Conservation (phyloP, 1,284 basidiomycete species). For the Ceratobasidium sp. region DNA sequence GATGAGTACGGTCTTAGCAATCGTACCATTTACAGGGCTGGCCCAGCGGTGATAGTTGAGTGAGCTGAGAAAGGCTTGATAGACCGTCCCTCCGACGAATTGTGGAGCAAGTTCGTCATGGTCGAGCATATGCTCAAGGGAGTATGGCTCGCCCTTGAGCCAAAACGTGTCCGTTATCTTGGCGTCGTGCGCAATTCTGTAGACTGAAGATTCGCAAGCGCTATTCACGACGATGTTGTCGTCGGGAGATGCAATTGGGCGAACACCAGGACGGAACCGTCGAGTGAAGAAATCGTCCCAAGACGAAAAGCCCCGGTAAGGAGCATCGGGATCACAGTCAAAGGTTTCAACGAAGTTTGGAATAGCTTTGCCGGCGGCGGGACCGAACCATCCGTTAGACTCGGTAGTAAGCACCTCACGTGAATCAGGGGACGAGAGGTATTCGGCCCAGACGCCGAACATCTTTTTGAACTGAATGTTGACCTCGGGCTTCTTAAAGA, state of each 20-base stretch:
- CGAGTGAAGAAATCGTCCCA: conserved; percentile 69
- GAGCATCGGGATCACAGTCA: conserved; percentile 56
- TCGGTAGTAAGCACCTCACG: conserved; percentile 55
- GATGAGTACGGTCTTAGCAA: conserved; percentile 58
- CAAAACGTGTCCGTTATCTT: conserved; percentile 58
- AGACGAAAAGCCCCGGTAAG: conserved; percentile 59
- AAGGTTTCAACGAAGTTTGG: conserved; percentile 55
- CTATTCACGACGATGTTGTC: conserved; percentile 57
- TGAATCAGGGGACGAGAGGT: conserved; percentile 59
- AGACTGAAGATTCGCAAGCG: conserved; percentile 61
- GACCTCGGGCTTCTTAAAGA: conserved; percentile 60
- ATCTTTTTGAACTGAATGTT: conserved; percentile 57
- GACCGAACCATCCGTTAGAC: conserved; percentile 60
- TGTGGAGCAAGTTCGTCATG: conserved; percentile 51
- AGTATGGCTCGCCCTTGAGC: conserved; percentile 62
- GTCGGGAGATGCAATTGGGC: conserved; percentile 57
- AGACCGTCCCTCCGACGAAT: conserved; percentile 64
- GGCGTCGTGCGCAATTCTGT: conserved; percentile 55
- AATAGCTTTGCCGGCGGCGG: conserved; percentile 52
- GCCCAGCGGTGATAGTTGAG: conserved; percentile 67
- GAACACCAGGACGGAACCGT: conserved; percentile 55
- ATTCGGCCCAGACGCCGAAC: conserved; percentile 61
- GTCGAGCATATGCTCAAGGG: conserved; percentile 57
- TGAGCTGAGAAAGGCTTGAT: conserved; percentile 64
- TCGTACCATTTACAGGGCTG: conserved; percentile 61